Evolutionary conservation across 2,329 filamentous ascomycete species (phyloP), one percentile per base, ranked within the genome.

Genomic region (Alternaria conjuncta): DNA sequence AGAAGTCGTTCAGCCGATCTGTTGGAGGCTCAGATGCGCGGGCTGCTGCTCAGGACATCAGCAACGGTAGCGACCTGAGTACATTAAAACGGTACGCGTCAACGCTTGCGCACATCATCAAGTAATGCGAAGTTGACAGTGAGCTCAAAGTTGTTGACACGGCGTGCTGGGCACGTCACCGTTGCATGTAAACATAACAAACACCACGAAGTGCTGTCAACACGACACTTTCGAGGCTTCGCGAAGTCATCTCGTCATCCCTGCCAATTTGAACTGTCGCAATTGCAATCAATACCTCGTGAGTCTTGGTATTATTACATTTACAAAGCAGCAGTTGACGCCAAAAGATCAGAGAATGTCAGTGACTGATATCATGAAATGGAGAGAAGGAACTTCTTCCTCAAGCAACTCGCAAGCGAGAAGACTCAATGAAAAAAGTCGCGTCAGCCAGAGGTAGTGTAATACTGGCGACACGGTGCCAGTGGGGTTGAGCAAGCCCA

Each of bases 381-480:
- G 1, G 13, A 41, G 7, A 4, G 6, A 53, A 53, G 5, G 5
- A 15, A 23, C 20, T 67, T 68, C 71, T 71, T 71, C 66, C 60
- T 73, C 66, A 64, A 73, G 67, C 57, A 46, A 60, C 63, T 53
- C 56, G 65, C 64, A 67, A 62, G 68, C 64, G 61, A 67, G 64
- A 64, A 51, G 60, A 44, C 61, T 69, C 59, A 69, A 71, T 71
- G 66, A 71, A 71, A 71, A 72, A 68, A 63, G 20, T 65, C 59
- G 65, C 67, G 61, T 63, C 51, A 44, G 54, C 59, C 47, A 56
- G 58, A 64, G 47, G 43, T 47, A 71, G 67, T 71, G 68, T 25
- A 67, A 67, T 67, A 69, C 59, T 54, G 55, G 64, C 58, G 57
- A 65, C 67, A 73, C 62, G 57, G 61, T 67, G 66, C 20, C 57